Evolutionary conservation across 305 asterid genomes (phyloP).

Genomic region (Fraxinus sp.): DNA sequence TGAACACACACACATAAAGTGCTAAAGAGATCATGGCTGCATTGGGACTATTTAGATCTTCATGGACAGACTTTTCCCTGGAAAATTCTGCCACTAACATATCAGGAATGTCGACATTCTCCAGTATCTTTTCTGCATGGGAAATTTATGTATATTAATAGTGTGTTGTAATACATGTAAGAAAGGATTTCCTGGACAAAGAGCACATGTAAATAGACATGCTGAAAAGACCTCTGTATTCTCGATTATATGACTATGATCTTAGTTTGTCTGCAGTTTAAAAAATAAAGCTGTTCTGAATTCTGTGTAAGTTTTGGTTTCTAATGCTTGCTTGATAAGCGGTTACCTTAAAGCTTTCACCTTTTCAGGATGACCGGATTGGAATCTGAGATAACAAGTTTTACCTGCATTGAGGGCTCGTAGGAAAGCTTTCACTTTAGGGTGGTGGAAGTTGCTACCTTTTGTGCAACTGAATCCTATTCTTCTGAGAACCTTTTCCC

Average conservation of each 20-base stretch:
- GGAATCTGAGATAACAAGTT: constrained; percentile 17
- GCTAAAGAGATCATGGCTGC: neutral
- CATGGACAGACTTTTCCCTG: constrained; percentile 38
- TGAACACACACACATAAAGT: neutral
- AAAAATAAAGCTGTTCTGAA: neutral
- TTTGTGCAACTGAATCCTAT: constrained; percentile 16
- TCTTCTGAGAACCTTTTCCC: constrained; percentile 20
- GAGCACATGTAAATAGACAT: neutral
- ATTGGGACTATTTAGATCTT: neutral
- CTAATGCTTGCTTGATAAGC: constrained; percentile 37
- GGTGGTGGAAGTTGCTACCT: neutral
- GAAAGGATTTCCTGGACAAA: neutral
- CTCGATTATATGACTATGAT: neutral
- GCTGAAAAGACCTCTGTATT: constrained; percentile 14
- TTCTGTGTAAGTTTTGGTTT: constrained; percentile 19
- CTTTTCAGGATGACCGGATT: constrained; percentile 20
- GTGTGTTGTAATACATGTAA: constrained; percentile 4
- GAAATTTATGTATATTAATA: neutral
- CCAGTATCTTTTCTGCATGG: neutral
- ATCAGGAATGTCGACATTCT: neutral
- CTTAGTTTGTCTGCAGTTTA: neutral
- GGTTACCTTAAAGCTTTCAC: constrained; percentile 31
- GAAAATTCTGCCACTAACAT: neutral
- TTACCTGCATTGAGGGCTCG: constrained; percentile 19
- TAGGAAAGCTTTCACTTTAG: constrained; percentile 7